A percentile compares a stretch with the other conserved stretches of the same genome.
phyloP scores from a whole-genome alignment of 139 green algal species.

The Chlamydomonas incerta region DNA sequence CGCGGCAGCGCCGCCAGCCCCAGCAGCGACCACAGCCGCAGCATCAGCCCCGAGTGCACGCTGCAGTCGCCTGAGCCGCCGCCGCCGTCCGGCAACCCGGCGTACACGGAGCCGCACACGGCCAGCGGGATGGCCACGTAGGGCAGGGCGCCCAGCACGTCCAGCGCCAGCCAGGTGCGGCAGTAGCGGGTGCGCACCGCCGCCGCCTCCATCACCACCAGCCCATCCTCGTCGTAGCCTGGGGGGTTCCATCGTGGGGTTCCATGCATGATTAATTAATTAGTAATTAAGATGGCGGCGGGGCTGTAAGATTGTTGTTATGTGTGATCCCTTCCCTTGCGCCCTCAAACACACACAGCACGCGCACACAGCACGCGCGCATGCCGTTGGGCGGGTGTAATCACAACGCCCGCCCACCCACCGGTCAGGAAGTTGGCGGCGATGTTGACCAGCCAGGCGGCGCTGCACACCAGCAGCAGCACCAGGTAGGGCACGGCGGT shows the following conservation, averaged over 20 bases:
- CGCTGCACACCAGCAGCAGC: background rate
- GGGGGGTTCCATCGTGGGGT: too few relatives aligned
- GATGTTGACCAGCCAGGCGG: background rate
- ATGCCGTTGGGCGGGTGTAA: too few relatives aligned
- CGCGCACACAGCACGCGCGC: too few relatives aligned
- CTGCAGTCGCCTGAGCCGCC: background rate
- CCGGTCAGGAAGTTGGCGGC: constrained; percentile 31
- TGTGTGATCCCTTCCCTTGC: too few relatives aligned
- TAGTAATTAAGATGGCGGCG: background rate
- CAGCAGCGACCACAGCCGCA: constrained; percentile 30
- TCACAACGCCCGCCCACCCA: background rate
- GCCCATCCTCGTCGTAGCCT: constrained; percentile 52
- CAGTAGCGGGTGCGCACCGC: constrained; percentile 26
- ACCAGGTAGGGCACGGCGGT: background rate
- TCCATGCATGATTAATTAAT: too few relatives aligned
- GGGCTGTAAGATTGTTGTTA: too few relatives aligned
- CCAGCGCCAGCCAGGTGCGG: constrained; percentile 37
- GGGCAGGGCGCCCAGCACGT: constrained; percentile 47
- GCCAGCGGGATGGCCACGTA: constrained; percentile 30
- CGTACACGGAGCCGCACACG: constrained; percentile 1
- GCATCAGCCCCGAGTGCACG: background rate
- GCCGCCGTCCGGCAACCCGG: background rate
- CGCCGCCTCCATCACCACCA: constrained; percentile 41
- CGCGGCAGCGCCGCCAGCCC: constrained; percentile 16
- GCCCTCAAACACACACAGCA: too few relatives aligned